phyloP scores from a whole-genome alignment of 1,284 basidiomycete species.

The Papiliotrema fonsecae region DNA sequence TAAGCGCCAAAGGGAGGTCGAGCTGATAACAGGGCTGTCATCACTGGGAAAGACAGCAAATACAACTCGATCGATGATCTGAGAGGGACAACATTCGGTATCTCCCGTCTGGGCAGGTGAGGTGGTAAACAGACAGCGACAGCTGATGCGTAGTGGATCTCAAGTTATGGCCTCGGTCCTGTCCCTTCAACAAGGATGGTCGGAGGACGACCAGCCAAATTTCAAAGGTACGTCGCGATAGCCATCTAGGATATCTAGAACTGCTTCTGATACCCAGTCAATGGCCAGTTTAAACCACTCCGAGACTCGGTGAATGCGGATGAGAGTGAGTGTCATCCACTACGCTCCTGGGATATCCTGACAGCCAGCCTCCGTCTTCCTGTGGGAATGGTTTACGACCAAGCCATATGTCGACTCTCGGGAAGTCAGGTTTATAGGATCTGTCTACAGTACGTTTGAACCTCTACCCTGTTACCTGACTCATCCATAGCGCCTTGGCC shows the following conservation, averaged over 20 bases:
- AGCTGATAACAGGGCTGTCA: slow-evolving; percentile 67
- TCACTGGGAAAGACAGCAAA: slow-evolving; percentile 71
- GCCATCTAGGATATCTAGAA: not conserved
- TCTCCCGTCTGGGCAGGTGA: slow-evolving; percentile 79
- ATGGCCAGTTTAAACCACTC: slow-evolving; percentile 83
- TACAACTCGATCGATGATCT: slow-evolving; percentile 73
- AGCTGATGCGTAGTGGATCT: slow-evolving; percentile 17
- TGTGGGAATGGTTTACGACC: slow-evolving; percentile 97
- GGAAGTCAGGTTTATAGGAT: slow-evolving; percentile 65
- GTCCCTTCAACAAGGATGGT: slow-evolving; percentile 80
- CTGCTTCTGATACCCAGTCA: slow-evolving; percentile 55
- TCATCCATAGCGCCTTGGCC: slow-evolving; percentile 78
- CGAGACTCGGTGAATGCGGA: slow-evolving; percentile 85
- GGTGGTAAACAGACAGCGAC: slow-evolving; percentile 1
- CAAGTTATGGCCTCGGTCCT: slow-evolving; percentile 90
- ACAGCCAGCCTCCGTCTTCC: slow-evolving; percentile 34
- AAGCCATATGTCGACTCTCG: slow-evolving; percentile 83
- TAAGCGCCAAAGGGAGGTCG: not conserved
- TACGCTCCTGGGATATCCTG: slow-evolving; percentile 2
- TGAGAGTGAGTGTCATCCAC: slow-evolving; percentile 31
- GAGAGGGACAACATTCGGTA: slow-evolving; percentile 76
- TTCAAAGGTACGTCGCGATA: slow-evolving; percentile 63
- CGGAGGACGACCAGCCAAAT: slow-evolving; percentile 52
- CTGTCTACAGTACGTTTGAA: slow-evolving; percentile 39
- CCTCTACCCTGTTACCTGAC: not conserved